Evolutionary conservation across 805 yeast genomes (phyloP), one percentile per base, ranked within the genome.

Genomic region (Lachancea kluyveri): DNA sequence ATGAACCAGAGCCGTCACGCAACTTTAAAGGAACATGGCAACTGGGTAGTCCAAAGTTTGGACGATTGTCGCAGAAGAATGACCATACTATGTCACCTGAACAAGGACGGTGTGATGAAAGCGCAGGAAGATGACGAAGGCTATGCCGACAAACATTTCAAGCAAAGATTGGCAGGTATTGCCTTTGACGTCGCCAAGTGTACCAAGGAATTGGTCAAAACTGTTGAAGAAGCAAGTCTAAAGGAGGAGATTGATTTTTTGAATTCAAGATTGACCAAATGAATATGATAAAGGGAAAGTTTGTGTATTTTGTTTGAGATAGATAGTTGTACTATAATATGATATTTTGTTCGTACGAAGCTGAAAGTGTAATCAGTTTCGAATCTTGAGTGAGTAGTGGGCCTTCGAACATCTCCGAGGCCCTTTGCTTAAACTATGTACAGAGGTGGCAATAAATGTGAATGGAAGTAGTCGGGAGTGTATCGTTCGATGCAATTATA

Each of bases 171-270:
- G 43, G 97, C 97, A 0, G 96, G 96, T 2, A 81, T 88, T 45
- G 90, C 95, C 17, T 90, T 87, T 62, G 97, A 90, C 56, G 84
- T 90, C 61, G 96, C 96, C 15, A 87, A 90, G 59, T 82, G 94
- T 57, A 90, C 96, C 4, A 90, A 88, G 57, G 97, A 90, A 58
- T 70, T 90, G 52, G 97, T 90, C 13, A 88, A 88, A 62, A 84
- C 95, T 1, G 96, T 90, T 4, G 96, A 90, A 55, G 96, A 88
- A 54, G 95, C 95, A 15, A 81, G 88, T 50, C 64, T 88, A 48
- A 80, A 80, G 49, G 88, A 81, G 44, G 95, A 87, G 48, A 82
- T 88, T 47, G 87, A 78, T 4, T 77, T 79, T 43, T 68, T 86
- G 44, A 88, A 86, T 59, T 77, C 85, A 8, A 71, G 81, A 44